These are phyloP conservation scores for Rhizopus stolonifer DNA, from an alignment of 371 early-diverging fungal genomes.

Conservation along the genomic window DNA sequence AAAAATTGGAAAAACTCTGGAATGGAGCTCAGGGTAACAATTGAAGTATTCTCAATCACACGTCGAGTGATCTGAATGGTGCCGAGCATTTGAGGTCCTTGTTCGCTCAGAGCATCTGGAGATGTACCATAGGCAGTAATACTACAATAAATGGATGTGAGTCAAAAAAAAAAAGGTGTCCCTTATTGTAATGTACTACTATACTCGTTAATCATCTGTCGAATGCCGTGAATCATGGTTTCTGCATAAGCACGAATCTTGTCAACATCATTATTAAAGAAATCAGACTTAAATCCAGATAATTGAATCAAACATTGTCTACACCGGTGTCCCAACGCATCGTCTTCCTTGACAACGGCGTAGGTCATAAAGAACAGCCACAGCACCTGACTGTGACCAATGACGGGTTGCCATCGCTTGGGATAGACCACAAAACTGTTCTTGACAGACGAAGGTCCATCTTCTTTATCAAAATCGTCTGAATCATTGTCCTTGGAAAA, in stretches of 20 bases:
- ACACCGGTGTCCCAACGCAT: constrained; percentile 54
- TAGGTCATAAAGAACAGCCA: constrained; percentile 57
- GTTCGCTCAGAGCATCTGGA: constrained; percentile 34
- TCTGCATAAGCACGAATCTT: constrained; percentile 46
- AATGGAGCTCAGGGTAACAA: constrained; percentile 44
- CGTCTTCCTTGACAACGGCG: constrained; percentile 47
- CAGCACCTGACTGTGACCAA: constrained; percentile 56
- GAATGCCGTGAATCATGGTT: constrained; percentile 56
- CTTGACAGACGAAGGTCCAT: constrained; percentile 36
- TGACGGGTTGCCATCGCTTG: constrained; percentile 41
- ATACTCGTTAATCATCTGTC: constrained; percentile 61
- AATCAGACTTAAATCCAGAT: constrained; percentile 67
- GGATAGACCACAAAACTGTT: constrained; percentile 49
- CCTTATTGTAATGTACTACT: too few relatives aligned
- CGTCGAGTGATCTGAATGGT: constrained; percentile 53
- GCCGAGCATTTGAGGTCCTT: constrained; percentile 51
- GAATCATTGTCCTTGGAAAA: constrained; percentile 43
- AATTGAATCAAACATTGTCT: constrained; percentile 70
- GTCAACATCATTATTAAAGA: constrained; percentile 51
- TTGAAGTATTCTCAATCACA: constrained; percentile 40
- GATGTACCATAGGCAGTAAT: constrained; percentile 28
- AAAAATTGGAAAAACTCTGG: constrained; percentile 65
- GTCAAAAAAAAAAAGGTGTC: too few relatives aligned
- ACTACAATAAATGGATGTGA: too few relatives aligned
- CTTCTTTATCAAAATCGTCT: constrained; percentile 49